Evolutionary conservation across 1,284 basidiomycete genomes (phyloP).

Genomic region (Xerocomus nothofagi): DNA sequence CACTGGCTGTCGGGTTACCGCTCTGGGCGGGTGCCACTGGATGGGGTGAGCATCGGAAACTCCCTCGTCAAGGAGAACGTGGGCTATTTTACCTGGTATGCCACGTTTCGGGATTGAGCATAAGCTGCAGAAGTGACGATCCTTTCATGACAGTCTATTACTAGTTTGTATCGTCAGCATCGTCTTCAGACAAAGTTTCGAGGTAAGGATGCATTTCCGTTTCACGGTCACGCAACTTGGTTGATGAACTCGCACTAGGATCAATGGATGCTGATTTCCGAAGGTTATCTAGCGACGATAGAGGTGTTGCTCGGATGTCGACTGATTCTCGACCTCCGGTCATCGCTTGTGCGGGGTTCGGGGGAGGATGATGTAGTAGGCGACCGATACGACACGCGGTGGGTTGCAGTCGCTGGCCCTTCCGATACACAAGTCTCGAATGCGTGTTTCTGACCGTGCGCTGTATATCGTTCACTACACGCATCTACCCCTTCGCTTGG

Average conservation of each 20-base stretch:
- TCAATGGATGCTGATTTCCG: conserved; percentile 7
- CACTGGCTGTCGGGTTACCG: conserved; percentile 6
- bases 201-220: no score
- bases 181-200: no score
- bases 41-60: conserved; percentile 6
- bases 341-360: neutral
- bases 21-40: neutral
- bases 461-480: conserved; percentile 4
- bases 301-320: conserved; percentile 15
- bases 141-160: neutral
- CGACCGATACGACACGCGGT: no score
- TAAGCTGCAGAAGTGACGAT: no score
- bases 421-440: neutral
- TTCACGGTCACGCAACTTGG: no score
- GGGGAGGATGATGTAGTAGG: no score
- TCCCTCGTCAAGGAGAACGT: conserved; percentile 16
- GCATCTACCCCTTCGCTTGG: conserved; percentile 1
- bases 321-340: conserved; percentile 13
- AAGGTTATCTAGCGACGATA: conserved; percentile 5
- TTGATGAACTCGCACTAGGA: neutral
- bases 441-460: neutral
- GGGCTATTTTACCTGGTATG: conserved; percentile 24
- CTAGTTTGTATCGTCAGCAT: conserved; percentile 6
- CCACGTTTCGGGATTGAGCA: no score
- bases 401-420: no score